Base-by-base conservation (phyloP, 2,329 filamentous ascomycete genomes). In the Neonectria coccinea region DNA sequence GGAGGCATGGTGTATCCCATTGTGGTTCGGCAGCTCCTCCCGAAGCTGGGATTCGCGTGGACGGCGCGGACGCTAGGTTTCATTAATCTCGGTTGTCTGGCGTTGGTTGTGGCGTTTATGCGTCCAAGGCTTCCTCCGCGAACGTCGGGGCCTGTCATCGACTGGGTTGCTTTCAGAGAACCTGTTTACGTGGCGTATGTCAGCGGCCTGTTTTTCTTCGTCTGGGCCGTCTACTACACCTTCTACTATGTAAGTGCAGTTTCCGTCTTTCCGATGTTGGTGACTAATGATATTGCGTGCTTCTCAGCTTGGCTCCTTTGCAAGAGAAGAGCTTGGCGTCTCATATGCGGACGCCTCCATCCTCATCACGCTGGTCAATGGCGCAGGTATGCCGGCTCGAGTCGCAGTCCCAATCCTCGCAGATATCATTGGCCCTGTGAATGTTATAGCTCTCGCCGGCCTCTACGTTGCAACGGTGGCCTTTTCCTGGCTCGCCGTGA, bases 21-120 rank as follows among this genome's bases (percentile, higher is more conserved):
- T 10, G 77, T 83, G 14, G 86, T 89, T 63, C 79, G 86, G 41
- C 78, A 82, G 2, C 74, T 90, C 2, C 77, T 87, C 2, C 83
- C 84, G 0, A 67, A 73, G 0, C 78, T 88, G 3, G 87, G 87
- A 0, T 89, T 89, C 65, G 77, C 79, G 0, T 89, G 88, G 87
- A 83, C 88, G 0, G 85, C 87, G 0, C 79, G 90, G 2, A 81
- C 87, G 0, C 77, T 92, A 1, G 90, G 85, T 0, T 91, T 92
- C 70, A 82, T 92, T 31, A 96, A 96, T 74, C 83, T 88, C 2
- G 88, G 87, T 1, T 89, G 89, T 20, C 88, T 97, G 56, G 85
- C 91, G 4, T 86, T 94, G 53, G 92, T 73, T 2, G 62, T 66
- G 9, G 66, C 67, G 0, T 75, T 79, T 8, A 71, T 79, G 70